Conservation (phyloP, 2,329 filamentous ascomycete species). For the Calonectria pseudoturangicola region DNA sequence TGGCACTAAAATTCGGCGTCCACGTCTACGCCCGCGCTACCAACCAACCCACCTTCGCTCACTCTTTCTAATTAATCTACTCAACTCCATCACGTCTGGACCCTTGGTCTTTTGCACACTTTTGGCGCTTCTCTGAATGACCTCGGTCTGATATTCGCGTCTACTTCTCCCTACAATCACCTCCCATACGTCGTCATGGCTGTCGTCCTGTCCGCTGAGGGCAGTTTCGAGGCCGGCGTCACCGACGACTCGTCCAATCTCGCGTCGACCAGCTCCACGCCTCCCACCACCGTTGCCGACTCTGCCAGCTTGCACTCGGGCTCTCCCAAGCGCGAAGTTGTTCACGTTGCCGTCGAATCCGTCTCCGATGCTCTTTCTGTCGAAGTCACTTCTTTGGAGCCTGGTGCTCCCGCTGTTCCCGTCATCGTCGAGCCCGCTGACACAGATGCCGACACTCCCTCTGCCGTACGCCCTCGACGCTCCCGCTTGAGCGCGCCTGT, state of each 20-base stretch:
- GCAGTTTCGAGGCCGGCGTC: conserved; percentile 54
- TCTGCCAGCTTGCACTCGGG: conserved; percentile 74
- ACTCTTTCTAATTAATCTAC: conserved; percentile 24
- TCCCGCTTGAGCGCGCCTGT: conserved; percentile 73
- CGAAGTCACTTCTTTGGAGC: conserved; percentile 39
- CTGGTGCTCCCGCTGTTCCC: conserved; percentile 34
- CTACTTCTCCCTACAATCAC: conserved; percentile 19
- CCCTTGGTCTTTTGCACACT: conserved; percentile 27
- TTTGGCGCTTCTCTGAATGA: conserved; percentile 34
- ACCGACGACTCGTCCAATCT: conserved; percentile 67
- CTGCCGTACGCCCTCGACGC: conserved; percentile 69
- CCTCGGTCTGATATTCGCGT: conserved; percentile 47
- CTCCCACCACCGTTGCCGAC: conserved; percentile 80
- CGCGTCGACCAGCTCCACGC: conserved; percentile 77
- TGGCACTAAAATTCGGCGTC: conserved; percentile 27
- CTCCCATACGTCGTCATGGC: conserved; percentile 53
- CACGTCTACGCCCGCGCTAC: conserved; percentile 31
- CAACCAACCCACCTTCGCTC: conserved; percentile 27
- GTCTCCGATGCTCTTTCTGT: conserved; percentile 29
- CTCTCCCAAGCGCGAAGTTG: conserved; percentile 62
- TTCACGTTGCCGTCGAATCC: conserved; percentile 54
- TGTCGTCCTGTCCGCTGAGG: conserved; percentile 57
- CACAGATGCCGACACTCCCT: conserved; percentile 54
- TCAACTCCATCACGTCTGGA: conserved; percentile 25
- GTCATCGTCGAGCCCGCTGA: conserved; percentile 42